Evolutionary conservation across 2,329 filamentous ascomycete species (phyloP), one percentile per base, ranked within the genome.

Genomic region (Fusarium odoratissimum): DNA sequence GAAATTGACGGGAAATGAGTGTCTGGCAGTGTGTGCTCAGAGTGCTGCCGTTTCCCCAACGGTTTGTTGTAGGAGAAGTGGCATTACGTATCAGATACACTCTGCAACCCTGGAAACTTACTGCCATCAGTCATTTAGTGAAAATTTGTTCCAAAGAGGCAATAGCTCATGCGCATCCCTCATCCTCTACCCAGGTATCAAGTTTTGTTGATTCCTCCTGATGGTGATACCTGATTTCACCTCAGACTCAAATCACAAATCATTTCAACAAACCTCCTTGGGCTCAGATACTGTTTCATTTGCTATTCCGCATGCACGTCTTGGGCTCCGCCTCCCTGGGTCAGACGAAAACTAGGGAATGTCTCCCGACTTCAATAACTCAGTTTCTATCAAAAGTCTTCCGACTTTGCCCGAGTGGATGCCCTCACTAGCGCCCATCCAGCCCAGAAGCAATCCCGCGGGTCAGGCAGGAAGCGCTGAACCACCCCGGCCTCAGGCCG

Each of bases 401-500:
- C 75, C 75, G 75, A 74, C 67, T 74, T 77, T 72, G 57, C 72
- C 75, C 75, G 75, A 75, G 35, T 69, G 60, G 67, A 69, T 64
- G 52, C 65, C 67, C 64, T 65, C 59, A 62, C 71, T 75, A 76
- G 71, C 64, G 71, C 60, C 56, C 61, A 54, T 52, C 73, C 64
- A 51, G 35, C 57, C 66, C 70, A 72, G 25, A 45, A 63, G 67
- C 70, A 59, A 69, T 75, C 75, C 66, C 71, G 69, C 69, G 73
- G 73, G 64, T 76, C 73, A 65, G 60, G 67, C 63, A 72, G 64
- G 67, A 60, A 41, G 60, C 60, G 38, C 45, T 69, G 59, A 44
- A 57, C 46, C 56, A 52, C 58, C 59, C 40, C 62, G 33, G 38
- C 59, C 67, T 48, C 64, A 58, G 51, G 60, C 66, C 60, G 69